Evolutionary conservation across 106 monocot genomes (phyloP), one percentile per base, ranked within the genome.

Genomic region (Dactylorhiza incarnata): DNA sequence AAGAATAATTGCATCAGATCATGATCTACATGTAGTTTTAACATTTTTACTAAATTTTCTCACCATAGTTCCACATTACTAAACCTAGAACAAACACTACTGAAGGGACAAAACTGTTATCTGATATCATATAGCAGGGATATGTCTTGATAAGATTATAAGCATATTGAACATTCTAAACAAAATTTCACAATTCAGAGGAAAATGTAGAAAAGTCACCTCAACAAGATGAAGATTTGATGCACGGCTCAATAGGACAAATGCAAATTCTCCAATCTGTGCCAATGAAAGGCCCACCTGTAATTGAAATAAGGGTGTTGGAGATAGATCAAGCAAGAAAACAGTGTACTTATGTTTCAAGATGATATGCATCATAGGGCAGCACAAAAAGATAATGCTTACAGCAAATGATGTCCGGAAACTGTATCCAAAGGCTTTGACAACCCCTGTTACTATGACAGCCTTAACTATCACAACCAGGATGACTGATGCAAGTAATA

Each of bases 231-330:
- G 89, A 84, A 99, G 91, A 88, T 91, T 89, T 67, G 97, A 99
- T 12, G 97, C 97, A 75, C 97, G 94, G 79, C 97, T 91, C 78
- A 99, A 81, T 14, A 99, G 86, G 76, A 99, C 85, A 74, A 99
- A 99, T 74, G 97, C 94, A 85, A 99, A 91, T 81, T 99, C 97
- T 80, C 97, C 97, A 72, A 99, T 94, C 77, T 99, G 97, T 74
- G 93, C 93, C 78, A 99, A 83, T 59, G 97, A 99, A 47, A 99
- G 74, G 61, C 91, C 97, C 16, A 86, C 97, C 97, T 97, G 17
- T 19, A 48, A 37, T 69, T 54, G 49, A n/a, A 68, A 58, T 52
- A 12, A 47, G 73, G 45, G 5, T 24, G 53, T 15, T 68, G 0
- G 45, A 17, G 10, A 45, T 44, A 48, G 4, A 46, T n/a, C 59